Evolutionary conservation across 2,329 filamentous ascomycete species (phyloP), one percentile per base, ranked within the genome.

Genomic region (Cladobotryum mycophilum): DNA sequence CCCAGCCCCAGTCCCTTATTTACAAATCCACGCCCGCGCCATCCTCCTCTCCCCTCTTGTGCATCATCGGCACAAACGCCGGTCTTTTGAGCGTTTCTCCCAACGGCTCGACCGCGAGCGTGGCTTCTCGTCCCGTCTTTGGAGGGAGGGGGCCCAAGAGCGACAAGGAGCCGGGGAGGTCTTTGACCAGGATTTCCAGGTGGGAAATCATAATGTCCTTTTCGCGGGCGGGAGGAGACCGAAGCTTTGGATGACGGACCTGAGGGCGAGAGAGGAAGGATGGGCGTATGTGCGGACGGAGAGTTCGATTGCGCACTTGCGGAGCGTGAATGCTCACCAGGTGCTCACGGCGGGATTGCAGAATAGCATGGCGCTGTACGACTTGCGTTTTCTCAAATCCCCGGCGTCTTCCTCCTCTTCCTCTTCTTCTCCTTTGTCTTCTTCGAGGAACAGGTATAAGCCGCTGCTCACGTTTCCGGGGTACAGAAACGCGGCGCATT

Each of bases 321-420:
- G 70, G 34, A 71, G 74, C 47, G 58, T 82, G 2, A 72, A 74
- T 45, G 62, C 65, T 7, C 64, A 80, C 56, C 73, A 76, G 41
- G 65, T 83, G 17, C 65, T 85, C 2, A 75, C 76, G 3, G 74
- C 78, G 0, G 79, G 80, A 1, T 64, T 81, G 2, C 58, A 64
- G 33, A 71, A 70, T 59, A 67, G 60, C 48, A 76, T 85, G 67
- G 69, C 69, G 1, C 64, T 83, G 5, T 85, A 82, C 58, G 82
- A 85, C 55, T 54, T 78, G 33, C 78, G 82, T 1, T 80, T 71
- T 55, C 47, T 58, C 18, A 49, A 41, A 18, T 41, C 20, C 35
- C 45, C 14, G 22, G 40, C 20, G 34, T 47, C 14, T 6, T 13
- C 15, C 12, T 20, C 38, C 2, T 12, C 38, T 13, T 41, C 38